phyloP scores from a whole-genome alignment of 768 basidiomycete genomes.

The Trametes cingulata region DNA sequence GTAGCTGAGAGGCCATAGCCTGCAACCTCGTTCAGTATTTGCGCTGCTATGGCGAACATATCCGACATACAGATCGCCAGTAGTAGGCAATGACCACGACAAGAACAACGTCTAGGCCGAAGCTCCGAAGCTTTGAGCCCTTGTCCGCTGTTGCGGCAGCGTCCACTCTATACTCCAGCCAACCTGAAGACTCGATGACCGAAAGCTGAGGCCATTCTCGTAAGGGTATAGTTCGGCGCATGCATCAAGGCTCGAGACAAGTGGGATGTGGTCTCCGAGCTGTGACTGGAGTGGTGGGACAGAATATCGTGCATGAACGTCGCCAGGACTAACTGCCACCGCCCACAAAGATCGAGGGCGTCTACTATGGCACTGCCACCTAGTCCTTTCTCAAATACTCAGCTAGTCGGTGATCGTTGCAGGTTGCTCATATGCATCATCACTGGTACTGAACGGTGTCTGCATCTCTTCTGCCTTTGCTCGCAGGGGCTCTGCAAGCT shows the following conservation, averaged over 20 bases:
- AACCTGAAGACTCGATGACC: slow-evolving; percentile 46
- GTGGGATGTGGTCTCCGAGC: background rate
- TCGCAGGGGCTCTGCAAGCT: too few species aligned
- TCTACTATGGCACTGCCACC: too few species aligned
- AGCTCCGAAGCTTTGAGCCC: background rate
- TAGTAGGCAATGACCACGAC: background rate
- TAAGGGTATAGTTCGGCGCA: slow-evolving; percentile 41
- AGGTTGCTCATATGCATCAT: too few species aligned
- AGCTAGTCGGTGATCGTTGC: too few species aligned
- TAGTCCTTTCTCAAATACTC: too few species aligned
- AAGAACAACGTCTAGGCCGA: background rate
- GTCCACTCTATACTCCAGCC: slow-evolving; percentile 62
- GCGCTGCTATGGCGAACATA: background rate
- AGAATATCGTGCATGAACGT: background rate
- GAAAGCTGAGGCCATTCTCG: slow-evolving; percentile 53
- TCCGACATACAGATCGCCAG: slow-evolving; percentile 1
- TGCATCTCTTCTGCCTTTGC: too few species aligned
- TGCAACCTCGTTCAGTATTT: background rate
- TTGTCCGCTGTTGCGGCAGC: slow-evolving; percentile 34
- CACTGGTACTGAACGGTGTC: too few species aligned
- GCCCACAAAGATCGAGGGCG: too few species aligned
- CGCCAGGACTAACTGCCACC: too few species aligned
- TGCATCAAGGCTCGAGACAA: slow-evolving; percentile 21
- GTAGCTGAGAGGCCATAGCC: background rate
- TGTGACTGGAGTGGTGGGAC: background rate